A percentile compares a stretch with the other conserved stretches of the same genome.
Evolutionary conservation across 2,329 filamentous ascomycete genomes (phyloP).

Genomic region (Penicillium sp.): DNA sequence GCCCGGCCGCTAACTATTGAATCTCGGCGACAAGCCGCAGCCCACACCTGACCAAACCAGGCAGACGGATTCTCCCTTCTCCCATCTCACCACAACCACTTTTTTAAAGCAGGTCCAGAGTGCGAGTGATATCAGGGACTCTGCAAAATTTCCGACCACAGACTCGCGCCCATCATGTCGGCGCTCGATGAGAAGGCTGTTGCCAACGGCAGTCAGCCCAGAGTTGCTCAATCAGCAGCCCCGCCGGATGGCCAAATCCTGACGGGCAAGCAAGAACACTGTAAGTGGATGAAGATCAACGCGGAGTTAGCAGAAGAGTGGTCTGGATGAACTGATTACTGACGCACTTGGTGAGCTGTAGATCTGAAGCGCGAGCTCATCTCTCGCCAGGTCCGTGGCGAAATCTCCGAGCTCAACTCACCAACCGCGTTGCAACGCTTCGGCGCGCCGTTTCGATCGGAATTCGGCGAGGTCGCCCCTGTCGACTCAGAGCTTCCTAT

Average conservation of each 20-base stretch:
- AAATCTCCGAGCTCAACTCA: constrained; percentile 91
- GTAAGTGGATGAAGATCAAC: constrained; percentile 51
- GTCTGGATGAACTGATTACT: background rate
- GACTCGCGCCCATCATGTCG: constrained; percentile 6
- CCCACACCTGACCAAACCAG: constrained; percentile 17
- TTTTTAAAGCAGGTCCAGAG: background rate
- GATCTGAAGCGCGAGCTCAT: constrained; percentile 96
- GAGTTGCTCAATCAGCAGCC: constrained; percentile 21
- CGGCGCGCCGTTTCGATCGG: constrained; percentile 90
- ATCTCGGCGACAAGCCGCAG: constrained; percentile 21
- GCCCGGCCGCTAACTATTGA: constrained; percentile 11
- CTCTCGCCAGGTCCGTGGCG: constrained; percentile 81
- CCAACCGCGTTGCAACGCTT: constrained; percentile 94
- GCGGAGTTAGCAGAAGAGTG: background rate
- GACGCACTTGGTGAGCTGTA: constrained; percentile 39
- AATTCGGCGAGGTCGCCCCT: constrained; percentile 88
- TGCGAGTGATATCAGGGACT: background rate
- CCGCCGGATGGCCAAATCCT: constrained; percentile 63
- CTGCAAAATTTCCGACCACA: constrained; percentile 7
- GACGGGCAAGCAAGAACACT: constrained; percentile 98
- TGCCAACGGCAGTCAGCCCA: constrained; percentile 17
- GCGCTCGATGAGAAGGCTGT: constrained; percentile 12
- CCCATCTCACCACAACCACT: constrained; percentile 6
- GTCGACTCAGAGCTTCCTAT: constrained; percentile 93
- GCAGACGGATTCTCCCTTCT: constrained; percentile 33